Base-by-base conservation (phyloP, 805 yeast genomes). In the Suhomyces tanzawaensis region DNA sequence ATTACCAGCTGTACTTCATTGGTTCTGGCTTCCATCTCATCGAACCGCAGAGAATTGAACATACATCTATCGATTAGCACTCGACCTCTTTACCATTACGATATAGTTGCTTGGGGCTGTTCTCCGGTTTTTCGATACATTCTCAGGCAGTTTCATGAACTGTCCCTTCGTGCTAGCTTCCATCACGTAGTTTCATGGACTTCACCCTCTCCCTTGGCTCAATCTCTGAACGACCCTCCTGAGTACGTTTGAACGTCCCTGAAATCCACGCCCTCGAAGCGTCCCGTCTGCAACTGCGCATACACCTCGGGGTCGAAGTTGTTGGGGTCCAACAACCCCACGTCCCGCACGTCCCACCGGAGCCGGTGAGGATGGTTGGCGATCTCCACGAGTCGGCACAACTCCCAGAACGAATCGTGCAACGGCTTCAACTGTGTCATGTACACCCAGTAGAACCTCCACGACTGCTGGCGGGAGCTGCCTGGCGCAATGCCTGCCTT, bases 291-390 rank as follows among this genome's bases (percentile, higher is more conserved):
- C 3, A 67, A 39, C 52, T 48, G 3, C 4, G 47, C 30, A 45
- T 62, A 64, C 5, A 46, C 50, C 3, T 53, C 55, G 2, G n/a
- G 16, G 1, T 52, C 46, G 44, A 64, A 69, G 42, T 69, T 53
- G 30, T 42, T 42, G 1, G 74, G 74, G 44, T 69, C 73, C 22
- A 69, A 48, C 4, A 68, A 34, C 11, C 74, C 74, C 13, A 69
- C 42, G 25, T 55, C 43, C 12, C 41, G 28, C 2, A 57, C 53
- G 27, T 48, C 39, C 29, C 48, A 51, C 7, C 52, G 49, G 19
- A 69, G 44, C 29, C 31, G 32, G 44, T 69, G 71, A 7, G 37
- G 44, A 18, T 59, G 62, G 27, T 60, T 49, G 12, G 70, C 56
- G 4, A 67, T 49, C 21, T 62, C 60, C 23, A 46, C 41, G 5